phyloP scores from a whole-genome alignment of 805 yeast species.

The Saturnispora saitoi region DNA sequence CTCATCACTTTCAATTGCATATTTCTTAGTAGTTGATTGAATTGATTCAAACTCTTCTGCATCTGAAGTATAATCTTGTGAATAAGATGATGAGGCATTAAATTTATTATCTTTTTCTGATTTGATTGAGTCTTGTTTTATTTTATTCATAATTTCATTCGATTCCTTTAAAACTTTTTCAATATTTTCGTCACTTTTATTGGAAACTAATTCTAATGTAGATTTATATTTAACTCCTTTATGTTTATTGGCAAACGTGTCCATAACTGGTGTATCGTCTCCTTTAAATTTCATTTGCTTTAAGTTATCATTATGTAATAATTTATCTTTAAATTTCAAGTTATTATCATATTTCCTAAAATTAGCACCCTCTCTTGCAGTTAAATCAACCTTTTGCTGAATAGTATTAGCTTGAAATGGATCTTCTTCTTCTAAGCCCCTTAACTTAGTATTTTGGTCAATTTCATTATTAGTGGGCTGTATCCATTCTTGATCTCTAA shows the following conservation, averaged over 20 bases:
- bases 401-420: slow-evolving; percentile 18
- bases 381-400: slow-evolving; percentile 13
- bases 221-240: slow-evolving; percentile 9
- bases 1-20: slow-evolving; percentile 21
- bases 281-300: slow-evolving; percentile 15
- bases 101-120: not conserved
- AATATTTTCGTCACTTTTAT: slow-evolving; percentile 4
- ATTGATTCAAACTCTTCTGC: slow-evolving; percentile 22
- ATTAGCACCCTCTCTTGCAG: slow-evolving; percentile 21
- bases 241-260: slow-evolving; percentile 26
- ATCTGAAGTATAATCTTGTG: slow-evolving; percentile 24
- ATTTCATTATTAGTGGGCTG: not conserved
- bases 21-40: slow-evolving; percentile 18
- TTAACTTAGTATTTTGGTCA: not conserved
- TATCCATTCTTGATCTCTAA: slow-evolving; percentile 23
- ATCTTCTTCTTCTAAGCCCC: not conserved
- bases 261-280: slow-evolving; percentile 16
- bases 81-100: slow-evolving; percentile 10
- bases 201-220: slow-evolving; percentile 20
- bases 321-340: slow-evolving; percentile 17
- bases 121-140: slow-evolving; percentile 4
- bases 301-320: slow-evolving; percentile 14
- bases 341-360: slow-evolving; percentile 24
- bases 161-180: not conserved
- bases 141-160: slow-evolving; percentile 2